Percentiles rank a stretch among this genome's conserved stretches.
These are phyloP conservation scores for Cladosporium sp. DNA, from an alignment of 2,329 filamentous ascomycete species.

Conservation along the genomic window DNA sequence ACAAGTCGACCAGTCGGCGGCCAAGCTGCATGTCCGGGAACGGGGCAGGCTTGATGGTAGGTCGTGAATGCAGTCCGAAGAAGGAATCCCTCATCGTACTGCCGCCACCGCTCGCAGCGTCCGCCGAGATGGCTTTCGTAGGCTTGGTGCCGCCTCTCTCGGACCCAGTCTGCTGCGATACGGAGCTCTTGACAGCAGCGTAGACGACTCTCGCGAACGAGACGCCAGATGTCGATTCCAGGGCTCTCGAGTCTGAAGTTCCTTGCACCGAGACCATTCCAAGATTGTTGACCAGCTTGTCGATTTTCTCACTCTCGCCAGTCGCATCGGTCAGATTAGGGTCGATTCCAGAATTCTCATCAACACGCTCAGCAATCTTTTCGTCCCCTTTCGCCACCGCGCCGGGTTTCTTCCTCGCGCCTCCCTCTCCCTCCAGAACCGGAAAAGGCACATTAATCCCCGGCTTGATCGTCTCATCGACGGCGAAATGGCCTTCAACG, in stretches of 20 bases:
- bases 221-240: conserved; percentile 67
- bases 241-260: conserved; percentile 69
- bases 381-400: conserved; percentile 7
- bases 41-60: conserved; percentile 75
- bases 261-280: conserved; percentile 74
- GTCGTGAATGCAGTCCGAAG: conserved; percentile 90
- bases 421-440: conserved; percentile 8
- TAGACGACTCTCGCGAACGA: conserved; percentile 94
- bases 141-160: conserved; percentile 55
- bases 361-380: neutral
- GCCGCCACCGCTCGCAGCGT: conserved; percentile 51
- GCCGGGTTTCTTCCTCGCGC: conserved; percentile 6
- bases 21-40: conserved; percentile 78
- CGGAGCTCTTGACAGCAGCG: conserved; percentile 79
- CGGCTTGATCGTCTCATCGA: conserved; percentile 33
- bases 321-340: conserved; percentile 31
- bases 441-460: conserved; percentile 34
- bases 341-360: conserved; percentile 24
- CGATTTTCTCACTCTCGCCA: conserved; percentile 56
- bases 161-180: conserved; percentile 49
- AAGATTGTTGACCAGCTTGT: conserved; percentile 64
- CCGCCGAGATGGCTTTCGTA: conserved; percentile 50
- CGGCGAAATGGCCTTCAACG: conserved; percentile 58
- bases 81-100: conserved; percentile 93
- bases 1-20: conserved; percentile 68